A percentile compares a stretch with the other conserved stretches of the same genome.
These are phyloP conservation scores for Pisolithus thermaeus DNA, from an alignment of 1,284 basidiomycete genomes.

Conservation along the genomic window DNA sequence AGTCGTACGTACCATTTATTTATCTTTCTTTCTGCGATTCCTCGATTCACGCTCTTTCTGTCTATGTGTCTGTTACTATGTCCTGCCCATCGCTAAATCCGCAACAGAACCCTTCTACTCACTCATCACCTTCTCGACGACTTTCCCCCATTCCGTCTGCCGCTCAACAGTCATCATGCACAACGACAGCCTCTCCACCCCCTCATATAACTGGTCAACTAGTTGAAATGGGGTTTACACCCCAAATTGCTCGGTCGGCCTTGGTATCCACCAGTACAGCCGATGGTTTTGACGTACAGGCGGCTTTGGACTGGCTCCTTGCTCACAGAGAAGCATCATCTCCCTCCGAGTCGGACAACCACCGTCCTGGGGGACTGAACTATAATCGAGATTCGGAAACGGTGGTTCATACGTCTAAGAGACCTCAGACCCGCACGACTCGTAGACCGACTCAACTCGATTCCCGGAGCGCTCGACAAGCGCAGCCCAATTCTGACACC, in stretches of 20 bases:
- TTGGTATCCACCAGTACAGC: constrained; percentile 58
- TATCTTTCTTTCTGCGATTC: constrained; percentile 1
- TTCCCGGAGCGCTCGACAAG: background rate
- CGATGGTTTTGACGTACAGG: constrained; percentile 64
- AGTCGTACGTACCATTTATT: constrained; percentile 27
- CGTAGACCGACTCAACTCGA: background rate
- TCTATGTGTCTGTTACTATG: background rate
- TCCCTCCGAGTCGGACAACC: constrained; percentile 4
- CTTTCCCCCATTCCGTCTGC: constrained; percentile 6
- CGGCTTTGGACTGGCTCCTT: constrained; percentile 73
- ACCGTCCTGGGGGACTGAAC: background rate
- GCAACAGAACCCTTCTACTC: constrained; percentile 1
- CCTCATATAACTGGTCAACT: constrained; percentile 87
- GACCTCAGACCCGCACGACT: background rate
- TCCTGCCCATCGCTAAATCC: background rate
- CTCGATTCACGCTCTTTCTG: constrained; percentile 4
- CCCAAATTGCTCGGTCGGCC: constrained; percentile 66
- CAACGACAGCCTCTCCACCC: constrained; percentile 60
- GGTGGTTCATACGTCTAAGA: background rate
- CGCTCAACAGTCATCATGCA: constrained; percentile 4
- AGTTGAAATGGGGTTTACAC: constrained; percentile 92
- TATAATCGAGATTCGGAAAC: constrained; percentile 3
- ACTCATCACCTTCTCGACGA: background rate
- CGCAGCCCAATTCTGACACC: background rate
- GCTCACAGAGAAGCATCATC: constrained; percentile 33